Conservation (phyloP, 768 basidiomycete genomes). For the Filobasidium floriforme region DNA sequence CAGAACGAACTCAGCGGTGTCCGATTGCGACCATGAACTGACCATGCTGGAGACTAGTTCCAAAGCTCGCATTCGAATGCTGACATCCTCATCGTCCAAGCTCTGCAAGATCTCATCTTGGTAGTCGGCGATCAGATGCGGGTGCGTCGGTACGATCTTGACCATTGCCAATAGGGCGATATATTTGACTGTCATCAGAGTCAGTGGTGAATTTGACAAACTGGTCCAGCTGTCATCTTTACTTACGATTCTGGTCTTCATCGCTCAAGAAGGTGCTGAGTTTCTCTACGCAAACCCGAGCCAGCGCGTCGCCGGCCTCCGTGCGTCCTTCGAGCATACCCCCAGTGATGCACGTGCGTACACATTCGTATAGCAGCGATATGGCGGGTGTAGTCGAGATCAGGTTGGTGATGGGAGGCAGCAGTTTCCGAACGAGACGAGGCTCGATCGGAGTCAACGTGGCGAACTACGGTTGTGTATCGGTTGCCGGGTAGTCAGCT, state of each 20-base stretch:
- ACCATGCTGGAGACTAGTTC: conserved; percentile 93
- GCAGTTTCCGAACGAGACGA: conserved; percentile 85
- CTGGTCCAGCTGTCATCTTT: too few species aligned
- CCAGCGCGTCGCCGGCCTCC: conserved; percentile 66
- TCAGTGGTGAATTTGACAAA: neutral
- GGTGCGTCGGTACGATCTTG: conserved; percentile 88
- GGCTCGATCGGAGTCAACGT: conserved; percentile 84
- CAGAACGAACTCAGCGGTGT: neutral
- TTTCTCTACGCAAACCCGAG: conserved; percentile 83
- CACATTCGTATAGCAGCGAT: conserved; percentile 93
- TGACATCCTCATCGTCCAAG: conserved; percentile 85
- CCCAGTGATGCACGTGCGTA: conserved; percentile 94
- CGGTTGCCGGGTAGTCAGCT: neutral
- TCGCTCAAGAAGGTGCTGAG: conserved; percentile 85
- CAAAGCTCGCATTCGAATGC: conserved; percentile 89
- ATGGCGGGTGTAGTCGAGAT: conserved; percentile 94
- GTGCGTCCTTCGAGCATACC: conserved; percentile 69
- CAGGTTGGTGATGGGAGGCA: conserved; percentile 86
- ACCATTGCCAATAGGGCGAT: conserved; percentile 90
- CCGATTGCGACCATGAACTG: conserved; percentile 27
- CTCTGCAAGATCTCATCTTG: conserved; percentile 84
- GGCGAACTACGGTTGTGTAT: conserved; percentile 61
- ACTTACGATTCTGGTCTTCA: conserved; percentile 86
- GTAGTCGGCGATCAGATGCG: conserved; percentile 80
- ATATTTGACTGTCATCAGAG: conserved; percentile 70